phyloP scores from a whole-genome alignment of 129 eudicot genomes.

The Lactuca saligna region DNA sequence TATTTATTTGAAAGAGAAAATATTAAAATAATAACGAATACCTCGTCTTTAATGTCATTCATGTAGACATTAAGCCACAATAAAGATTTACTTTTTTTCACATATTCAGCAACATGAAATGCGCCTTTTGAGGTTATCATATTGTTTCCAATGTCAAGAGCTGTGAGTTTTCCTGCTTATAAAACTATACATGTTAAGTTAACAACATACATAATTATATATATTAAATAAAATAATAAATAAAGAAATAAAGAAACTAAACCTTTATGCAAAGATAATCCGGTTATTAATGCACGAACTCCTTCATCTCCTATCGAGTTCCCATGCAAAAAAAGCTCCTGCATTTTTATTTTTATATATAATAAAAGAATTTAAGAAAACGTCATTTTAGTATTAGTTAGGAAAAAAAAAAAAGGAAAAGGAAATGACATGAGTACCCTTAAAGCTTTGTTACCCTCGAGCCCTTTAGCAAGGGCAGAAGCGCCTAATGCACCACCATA shows the following conservation, averaged over 20 bases:
- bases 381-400: not conserved
- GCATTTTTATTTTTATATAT: constrained; percentile 23
- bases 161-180: constrained; percentile 62
- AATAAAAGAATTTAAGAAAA: constrained; percentile 7
- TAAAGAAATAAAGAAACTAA: constrained; percentile 13
- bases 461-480: constrained; percentile 84
- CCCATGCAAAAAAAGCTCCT: constrained; percentile 89
- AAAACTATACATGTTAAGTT: constrained; percentile 29
- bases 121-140: constrained; percentile 77
- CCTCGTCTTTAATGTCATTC: constrained; percentile 98
- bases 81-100: constrained; percentile 72
- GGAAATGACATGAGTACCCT: constrained; percentile 51
- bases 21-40: constrained; percentile 19
- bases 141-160: constrained; percentile 79
- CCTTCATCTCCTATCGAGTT: constrained; percentile 97
- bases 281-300: constrained; percentile 72
- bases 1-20: not conserved
- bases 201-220: constrained; percentile 7
- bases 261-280: constrained; percentile 77
- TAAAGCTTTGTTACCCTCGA: constrained; percentile 86
- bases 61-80: constrained; percentile 70
- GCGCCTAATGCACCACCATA: constrained; percentile 97
- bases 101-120: constrained; percentile 78
- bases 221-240: constrained; percentile 2
- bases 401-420: not conserved